phyloP scores from a whole-genome alignment of 2,329 filamentous ascomycete species.

The Ophiostoma sp. region DNA sequence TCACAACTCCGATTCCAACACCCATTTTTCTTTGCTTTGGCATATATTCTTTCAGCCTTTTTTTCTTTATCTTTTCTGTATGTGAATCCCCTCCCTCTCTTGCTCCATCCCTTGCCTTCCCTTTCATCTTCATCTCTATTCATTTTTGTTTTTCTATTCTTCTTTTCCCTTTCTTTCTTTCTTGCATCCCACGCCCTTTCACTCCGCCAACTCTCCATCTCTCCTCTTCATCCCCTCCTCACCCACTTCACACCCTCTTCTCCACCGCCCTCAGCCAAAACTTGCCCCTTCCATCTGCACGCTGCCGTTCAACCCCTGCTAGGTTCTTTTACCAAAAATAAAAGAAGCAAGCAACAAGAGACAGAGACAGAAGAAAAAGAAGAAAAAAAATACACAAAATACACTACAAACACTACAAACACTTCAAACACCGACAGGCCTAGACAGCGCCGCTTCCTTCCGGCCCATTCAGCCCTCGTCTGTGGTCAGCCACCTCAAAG shows the following conservation, averaged over 20 bases:
- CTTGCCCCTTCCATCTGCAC: constrained; percentile 14
- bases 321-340: constrained; percentile 14
- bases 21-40: neutral
- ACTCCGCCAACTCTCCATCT: neutral
- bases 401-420: constrained; percentile 9
- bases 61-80: neutral
- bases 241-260: constrained; percentile 17
- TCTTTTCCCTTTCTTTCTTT: neutral
- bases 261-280: constrained; percentile 8
- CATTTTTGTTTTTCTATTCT: neutral
- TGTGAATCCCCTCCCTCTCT: neutral
- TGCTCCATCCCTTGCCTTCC: neutral
- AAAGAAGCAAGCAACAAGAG: constrained; percentile 1
- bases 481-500: constrained; percentile 21
- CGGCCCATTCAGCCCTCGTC: constrained; percentile 29
- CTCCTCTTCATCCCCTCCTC: constrained; percentile 2
- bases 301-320: constrained; percentile 21
- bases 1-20: constrained; percentile 1
- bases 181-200: neutral
- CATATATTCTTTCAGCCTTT: neutral
- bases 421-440: constrained; percentile 5
- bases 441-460: constrained; percentile 19
- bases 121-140: neutral
- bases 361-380: constrained; percentile 8
- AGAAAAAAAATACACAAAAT: constrained; percentile 9